Evolutionary conservation across 768 basidiomycete species (phyloP), one percentile per base, ranked within the genome.

Genomic region (Auriculariales sp.): DNA sequence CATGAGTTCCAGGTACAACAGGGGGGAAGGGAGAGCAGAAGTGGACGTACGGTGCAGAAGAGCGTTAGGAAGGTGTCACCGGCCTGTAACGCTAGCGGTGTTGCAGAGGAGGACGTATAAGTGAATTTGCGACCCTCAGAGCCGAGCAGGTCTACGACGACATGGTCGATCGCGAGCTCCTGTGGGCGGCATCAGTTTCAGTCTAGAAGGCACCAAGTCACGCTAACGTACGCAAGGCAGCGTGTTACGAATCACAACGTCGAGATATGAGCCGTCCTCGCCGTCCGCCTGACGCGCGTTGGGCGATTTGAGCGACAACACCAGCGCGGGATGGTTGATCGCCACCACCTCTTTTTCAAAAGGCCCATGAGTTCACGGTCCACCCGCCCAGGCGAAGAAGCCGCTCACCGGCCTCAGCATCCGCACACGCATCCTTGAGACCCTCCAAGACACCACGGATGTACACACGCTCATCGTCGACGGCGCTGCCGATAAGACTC

Each of bases 171-270:
- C 0, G 72, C 64, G 17, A 95, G 51, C 5, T 66, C 62, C 88
- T 93, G 51, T 2, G 44, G 22, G 25, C 50, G 28, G n/a, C 35
- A 17, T 22, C 34, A 49, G 39, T 25, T n/a, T 9, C 42, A 48
- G 28, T 47, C 44, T 48, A 35, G 35, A 30, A 34, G 30, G 32
- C 22, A 30, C 30, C 32, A 27, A 17, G n/a, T 35, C 24, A 30
- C 22, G 45, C 27, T 48, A 22, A 66, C 83, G 62, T 61, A 93
- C 92, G 56, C 87, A 86, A 28, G 87, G 81, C 22, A 94, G 61
- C 32, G 64, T 63, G 58, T 90, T 97, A 28, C 64, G 66, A 27
- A 93, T 64, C 1, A 68, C 67, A 15, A 83, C 71, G 48, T 75
- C 66, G 15, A 93, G 58, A 53, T 66, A 74, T 30, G 71, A 78